These are phyloP conservation scores for Calocera cornea DNA, from an alignment of 768 basidiomycete genomes.

Conservation along the genomic window DNA sequence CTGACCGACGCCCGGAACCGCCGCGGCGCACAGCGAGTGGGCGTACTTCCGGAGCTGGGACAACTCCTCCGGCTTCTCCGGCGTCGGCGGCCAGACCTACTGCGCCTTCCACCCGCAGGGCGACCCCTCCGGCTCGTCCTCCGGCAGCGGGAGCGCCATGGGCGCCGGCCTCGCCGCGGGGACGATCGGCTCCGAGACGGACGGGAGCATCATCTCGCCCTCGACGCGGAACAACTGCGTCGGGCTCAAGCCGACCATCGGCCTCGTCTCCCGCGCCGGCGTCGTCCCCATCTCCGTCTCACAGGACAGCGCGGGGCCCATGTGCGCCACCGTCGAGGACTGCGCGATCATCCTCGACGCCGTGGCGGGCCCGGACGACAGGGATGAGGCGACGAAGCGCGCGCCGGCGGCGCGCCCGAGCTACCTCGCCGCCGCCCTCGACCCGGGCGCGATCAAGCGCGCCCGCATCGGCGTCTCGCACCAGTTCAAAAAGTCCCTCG, in stretches of 20 bases:
- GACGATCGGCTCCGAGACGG: slow-evolving; percentile 5
- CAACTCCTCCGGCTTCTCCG: not conserved
- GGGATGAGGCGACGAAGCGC: not conserved
- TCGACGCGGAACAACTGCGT: not conserved
- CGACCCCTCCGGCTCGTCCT: not conserved
- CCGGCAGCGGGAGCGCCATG: not conserved
- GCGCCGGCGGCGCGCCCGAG: not conserved
- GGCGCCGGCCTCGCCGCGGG: not conserved
- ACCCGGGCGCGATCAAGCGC: not conserved
- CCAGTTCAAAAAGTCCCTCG: not conserved
- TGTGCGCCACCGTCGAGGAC: not conserved
- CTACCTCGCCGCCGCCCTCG: not conserved
- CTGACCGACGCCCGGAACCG: too few relatives aligned
- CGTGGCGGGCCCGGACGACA: not conserved
- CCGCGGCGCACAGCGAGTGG: not conserved
- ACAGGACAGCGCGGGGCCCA: slow-evolving; percentile 6
- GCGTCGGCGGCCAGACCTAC: not conserved
- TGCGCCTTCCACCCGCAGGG: not conserved
- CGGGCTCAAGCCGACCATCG: slow-evolving; percentile 10
- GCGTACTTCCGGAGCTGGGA: not conserved
- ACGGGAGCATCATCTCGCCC: slow-evolving; percentile 4
- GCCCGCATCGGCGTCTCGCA: not conserved
- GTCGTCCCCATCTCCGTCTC: slow-evolving; percentile 2
- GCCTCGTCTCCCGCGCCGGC: slow-evolving; percentile 2
- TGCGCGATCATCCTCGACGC: not conserved